Conservation (phyloP, 768 basidiomycete species). For the Lepiota brunneoincarnata region DNA sequence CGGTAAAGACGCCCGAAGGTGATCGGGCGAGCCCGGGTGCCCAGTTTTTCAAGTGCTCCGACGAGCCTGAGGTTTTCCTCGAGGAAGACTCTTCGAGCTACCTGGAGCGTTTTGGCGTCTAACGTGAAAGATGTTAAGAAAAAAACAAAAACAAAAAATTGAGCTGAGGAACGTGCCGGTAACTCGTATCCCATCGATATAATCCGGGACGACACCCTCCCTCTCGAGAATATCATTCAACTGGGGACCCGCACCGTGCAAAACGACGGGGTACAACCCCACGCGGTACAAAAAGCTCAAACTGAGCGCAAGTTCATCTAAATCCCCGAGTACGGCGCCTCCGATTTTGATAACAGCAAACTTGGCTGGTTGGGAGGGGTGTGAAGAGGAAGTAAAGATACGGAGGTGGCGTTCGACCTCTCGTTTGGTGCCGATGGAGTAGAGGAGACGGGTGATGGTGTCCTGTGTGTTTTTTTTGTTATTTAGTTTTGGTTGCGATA, state of each 20-base stretch:
- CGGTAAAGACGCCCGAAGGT: conserved; percentile 97
- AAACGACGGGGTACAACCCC: conserved; percentile 95
- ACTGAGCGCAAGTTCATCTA: conserved; percentile 92
- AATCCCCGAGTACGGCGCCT: conserved; percentile 88
- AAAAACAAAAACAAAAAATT: not conserved
- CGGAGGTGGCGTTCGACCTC: conserved; percentile 98
- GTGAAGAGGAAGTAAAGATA: conserved; percentile 94
- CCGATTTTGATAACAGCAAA: conserved; percentile 99
- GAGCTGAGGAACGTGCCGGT: conserved; percentile 58
- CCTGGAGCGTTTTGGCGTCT: conserved; percentile 93
- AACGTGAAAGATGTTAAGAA: not conserved
- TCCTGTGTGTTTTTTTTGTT: conserved; percentile 80
- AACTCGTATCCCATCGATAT: conserved; percentile 96
- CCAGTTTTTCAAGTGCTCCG: conserved; percentile 87
- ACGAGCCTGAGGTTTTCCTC: conserved; percentile 98
- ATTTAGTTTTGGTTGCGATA: not conserved
- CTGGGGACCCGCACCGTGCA: conserved; percentile 96
- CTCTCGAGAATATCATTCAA: conserved; percentile 90
- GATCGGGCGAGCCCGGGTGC: conserved; percentile 96
- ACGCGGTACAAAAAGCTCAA: conserved; percentile 96
- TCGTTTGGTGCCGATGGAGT: conserved; percentile 94
- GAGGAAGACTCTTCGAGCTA: conserved; percentile 94
- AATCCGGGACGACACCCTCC: conserved; percentile 93
- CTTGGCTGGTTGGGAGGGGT: conserved; percentile 86
- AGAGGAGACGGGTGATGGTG: conserved; percentile 93